Evolutionary conservation across 805 yeast genomes (phyloP), one percentile per base, ranked within the genome.

Genomic region (Yamadazyma laniorum): DNA sequence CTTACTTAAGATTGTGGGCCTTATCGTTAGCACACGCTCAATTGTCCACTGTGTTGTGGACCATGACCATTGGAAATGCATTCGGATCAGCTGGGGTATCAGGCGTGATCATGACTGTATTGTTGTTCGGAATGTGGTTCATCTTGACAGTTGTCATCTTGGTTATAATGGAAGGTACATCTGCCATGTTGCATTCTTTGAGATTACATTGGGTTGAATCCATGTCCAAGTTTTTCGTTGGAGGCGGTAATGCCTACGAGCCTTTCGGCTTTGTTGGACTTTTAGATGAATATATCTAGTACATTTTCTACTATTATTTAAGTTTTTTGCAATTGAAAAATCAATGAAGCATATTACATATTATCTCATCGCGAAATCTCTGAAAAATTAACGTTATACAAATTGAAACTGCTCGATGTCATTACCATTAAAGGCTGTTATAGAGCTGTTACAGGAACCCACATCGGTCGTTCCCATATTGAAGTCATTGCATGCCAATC

Each of bases 201-300:
- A 86, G 99, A 73, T 76, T 93, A 57, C 99, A 93, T 62, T 93
- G 99, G 99, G 99, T 93, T 46, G 99, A 93, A 69, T 83, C 96
- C 18, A 93, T 93, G 99, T 88, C 96, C 45, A 93, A 93, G 70
- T 95, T 84, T 67, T 93, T 90, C 55, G 93, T 85, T 57, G 99
- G 99, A 60, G 98, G 91, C 62, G 99, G 99, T 44, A 72, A 79
- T 49, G 79, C 90, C 5, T 93, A 86, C 58, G 81, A 77, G 48
- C 98, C 99, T n/a, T 93, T 88, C 58, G 75, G 82, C 3, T 89
- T 91, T 22, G 58, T 63, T 32, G 53, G 52, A n/a, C 56, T 59
- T 31, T 53, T 58, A 39, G 54, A 49, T 32, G 56, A 53, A 17
- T 37, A 40, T 26, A 22, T 45, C 23, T 45, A 35, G 25, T 32